Conservation (phyloP, 352 stramenopile genomes). For the Globisporangium perplexum region DNA sequence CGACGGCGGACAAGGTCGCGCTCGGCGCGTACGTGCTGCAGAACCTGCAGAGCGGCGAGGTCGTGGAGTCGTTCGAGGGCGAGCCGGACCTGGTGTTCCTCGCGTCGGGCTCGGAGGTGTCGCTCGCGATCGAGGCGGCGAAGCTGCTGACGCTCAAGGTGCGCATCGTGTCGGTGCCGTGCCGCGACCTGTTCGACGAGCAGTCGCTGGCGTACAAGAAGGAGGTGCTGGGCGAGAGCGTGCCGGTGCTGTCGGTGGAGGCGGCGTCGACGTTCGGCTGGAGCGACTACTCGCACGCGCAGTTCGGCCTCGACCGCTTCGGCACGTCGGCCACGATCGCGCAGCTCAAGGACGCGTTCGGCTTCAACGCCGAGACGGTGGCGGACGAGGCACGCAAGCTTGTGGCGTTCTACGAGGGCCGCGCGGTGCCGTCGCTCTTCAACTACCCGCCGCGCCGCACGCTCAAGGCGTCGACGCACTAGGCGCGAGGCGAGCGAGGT, state of each 20-base stretch:
- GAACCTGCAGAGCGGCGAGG: constrained; percentile 71
- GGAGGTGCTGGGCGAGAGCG: constrained; percentile 90
- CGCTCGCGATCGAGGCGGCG: constrained; percentile 92
- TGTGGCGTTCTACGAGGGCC: constrained; percentile 90
- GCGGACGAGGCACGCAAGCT: constrained; percentile 89
- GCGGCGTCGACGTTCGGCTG: constrained; percentile 92
- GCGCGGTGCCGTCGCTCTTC: constrained; percentile 62
- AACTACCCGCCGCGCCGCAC: constrained; percentile 58
- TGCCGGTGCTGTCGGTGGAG: constrained; percentile 96
- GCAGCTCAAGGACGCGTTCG: constrained; percentile 92
- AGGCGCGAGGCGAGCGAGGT: constrained; percentile 12
- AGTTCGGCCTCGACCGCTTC: constrained; percentile 90
- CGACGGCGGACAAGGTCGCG: constrained; percentile 84
- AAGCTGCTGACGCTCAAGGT: constrained; percentile 87
- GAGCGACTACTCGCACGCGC: constrained; percentile 94
- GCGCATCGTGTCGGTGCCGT: constrained; percentile 97
- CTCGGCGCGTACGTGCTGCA: constrained; percentile 88
- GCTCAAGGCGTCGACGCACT: constrained; percentile 60
- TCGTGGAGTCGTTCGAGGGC: constrained; percentile 60
- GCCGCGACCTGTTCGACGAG: constrained; percentile 96
- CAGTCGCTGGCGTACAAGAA: constrained; percentile 96
- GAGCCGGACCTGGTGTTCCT: constrained; percentile 91
- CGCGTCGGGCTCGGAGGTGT: constrained; percentile 95
- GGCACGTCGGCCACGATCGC: constrained; percentile 83
- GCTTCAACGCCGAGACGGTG: constrained; percentile 95